phyloP scores from a whole-genome alignment of 2,329 filamentous ascomycete genomes.

The Phaeosphaeriaceae sp. region DNA sequence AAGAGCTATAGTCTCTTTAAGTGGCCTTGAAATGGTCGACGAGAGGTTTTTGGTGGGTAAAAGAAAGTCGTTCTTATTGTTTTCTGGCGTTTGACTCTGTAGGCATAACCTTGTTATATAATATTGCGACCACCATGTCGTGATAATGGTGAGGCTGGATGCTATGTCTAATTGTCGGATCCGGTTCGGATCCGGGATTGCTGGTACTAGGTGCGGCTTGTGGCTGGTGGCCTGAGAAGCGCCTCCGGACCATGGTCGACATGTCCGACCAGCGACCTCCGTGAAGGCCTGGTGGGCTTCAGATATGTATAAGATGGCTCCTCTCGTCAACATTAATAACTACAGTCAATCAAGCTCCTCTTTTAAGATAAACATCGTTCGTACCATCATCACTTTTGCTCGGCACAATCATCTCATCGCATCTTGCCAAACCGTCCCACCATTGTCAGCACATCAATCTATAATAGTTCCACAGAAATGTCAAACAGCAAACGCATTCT shows the following conservation, averaged over 20 bases:
- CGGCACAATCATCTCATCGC: background rate
- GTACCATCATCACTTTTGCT: background rate
- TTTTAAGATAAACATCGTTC: background rate
- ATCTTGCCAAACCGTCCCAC: background rate
- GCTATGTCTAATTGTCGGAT: background rate
- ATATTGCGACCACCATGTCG: background rate
- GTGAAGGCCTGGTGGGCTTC: background rate
- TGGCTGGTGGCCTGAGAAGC: background rate
- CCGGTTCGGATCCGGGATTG: background rate
- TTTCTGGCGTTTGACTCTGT: background rate
- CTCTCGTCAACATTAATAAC: background rate
- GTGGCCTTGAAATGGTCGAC: too few relatives aligned
- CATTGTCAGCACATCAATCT: background rate
- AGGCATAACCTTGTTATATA: background rate
- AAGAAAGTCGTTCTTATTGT: background rate
- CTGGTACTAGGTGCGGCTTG: background rate
- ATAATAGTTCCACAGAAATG: background rate
- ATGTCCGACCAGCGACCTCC: background rate
- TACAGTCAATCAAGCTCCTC: background rate
- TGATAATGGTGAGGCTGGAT: background rate
- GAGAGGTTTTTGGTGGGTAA: too few relatives aligned
- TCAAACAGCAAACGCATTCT: constrained; percentile 49
- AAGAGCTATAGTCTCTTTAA: too few relatives aligned
- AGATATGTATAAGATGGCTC: background rate
- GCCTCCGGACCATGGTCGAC: background rate